Percentiles rank a stretch among this genome's conserved stretches.
These are phyloP conservation scores for Capillidium heterosporum DNA, from an alignment of 371 early-diverging fungal genomes.

Conservation along the genomic window DNA sequence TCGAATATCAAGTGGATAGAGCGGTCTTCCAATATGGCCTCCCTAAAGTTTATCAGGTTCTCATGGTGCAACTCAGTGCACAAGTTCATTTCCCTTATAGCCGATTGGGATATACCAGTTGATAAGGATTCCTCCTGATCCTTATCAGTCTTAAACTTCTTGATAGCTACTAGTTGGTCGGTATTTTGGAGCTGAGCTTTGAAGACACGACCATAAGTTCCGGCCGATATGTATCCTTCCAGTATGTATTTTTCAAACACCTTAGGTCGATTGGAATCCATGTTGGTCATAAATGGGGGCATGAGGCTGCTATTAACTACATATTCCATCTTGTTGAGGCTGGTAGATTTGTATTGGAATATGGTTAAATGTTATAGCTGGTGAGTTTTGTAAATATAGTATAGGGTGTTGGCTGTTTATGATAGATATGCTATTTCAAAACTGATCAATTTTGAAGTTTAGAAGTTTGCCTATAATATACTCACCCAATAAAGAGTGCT, in stretches of 20 bases:
- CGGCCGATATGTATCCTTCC: constrained; percentile 76
- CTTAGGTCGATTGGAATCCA: too few species aligned
- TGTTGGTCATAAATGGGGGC: too few species aligned
- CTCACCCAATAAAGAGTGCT: too few species aligned
- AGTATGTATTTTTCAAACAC: constrained; percentile 11
- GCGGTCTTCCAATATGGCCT: constrained; percentile 75
- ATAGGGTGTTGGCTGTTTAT: too few species aligned
- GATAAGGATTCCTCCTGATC: constrained; percentile 65
- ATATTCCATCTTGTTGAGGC: too few species aligned
- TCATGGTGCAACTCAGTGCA: constrained; percentile 78
- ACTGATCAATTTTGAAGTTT: too few species aligned
- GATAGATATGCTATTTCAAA: too few species aligned
- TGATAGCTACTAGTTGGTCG: constrained; percentile 51
- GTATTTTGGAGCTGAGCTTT: constrained; percentile 34
- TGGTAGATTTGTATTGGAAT: too few species aligned
- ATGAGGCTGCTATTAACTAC: too few species aligned
- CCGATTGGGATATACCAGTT: constrained; percentile 84
- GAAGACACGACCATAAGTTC: constrained; percentile 88
- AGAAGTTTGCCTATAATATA: too few species aligned
- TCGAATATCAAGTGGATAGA: constrained; percentile 90
- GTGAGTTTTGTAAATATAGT: too few species aligned
- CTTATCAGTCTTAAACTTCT: constrained; percentile 88
- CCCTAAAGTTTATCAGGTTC: constrained; percentile 64
- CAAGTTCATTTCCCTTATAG: constrained; percentile 79
- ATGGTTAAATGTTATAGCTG: too few species aligned